These are phyloP conservation scores for Corymbia maculata DNA, from an alignment of 345 rosid species.

Conservation along the genomic window DNA sequence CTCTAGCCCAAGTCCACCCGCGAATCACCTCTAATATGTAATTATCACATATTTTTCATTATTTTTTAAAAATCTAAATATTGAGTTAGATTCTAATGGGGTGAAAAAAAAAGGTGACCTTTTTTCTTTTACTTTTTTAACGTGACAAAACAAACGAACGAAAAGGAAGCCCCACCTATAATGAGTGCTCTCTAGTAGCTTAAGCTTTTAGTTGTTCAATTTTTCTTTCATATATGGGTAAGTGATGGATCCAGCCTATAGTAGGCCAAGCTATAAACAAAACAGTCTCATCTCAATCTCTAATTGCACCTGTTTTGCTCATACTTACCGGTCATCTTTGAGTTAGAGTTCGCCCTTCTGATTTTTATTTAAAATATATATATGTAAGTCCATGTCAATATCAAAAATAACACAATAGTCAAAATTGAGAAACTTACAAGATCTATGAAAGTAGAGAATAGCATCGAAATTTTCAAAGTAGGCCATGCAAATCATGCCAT, in stretches of 20 bases:
- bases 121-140: too few species aligned
- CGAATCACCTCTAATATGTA: not conserved
- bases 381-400: not conserved
- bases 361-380: not conserved
- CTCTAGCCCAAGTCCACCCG: accelerated
- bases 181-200: accelerated
- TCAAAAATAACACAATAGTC: not conserved
- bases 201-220: not conserved
- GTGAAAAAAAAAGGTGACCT: not conserved
- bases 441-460: not conserved
- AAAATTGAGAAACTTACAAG: not conserved
- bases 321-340: not conserved
- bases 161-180: too few species aligned
- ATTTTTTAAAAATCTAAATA: not conserved
- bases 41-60: not conserved
- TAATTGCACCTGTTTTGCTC: not conserved
- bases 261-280: not conserved
- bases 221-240: not conserved
- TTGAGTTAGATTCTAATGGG: not conserved
- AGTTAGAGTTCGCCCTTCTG: not conserved
- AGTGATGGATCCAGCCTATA: not conserved
- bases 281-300: accelerated
- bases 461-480: not conserved
- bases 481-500: not conserved
- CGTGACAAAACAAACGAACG: not conserved